Conservation (phyloP, 179 eudicot species). For the Spinacia oleracea region DNA sequence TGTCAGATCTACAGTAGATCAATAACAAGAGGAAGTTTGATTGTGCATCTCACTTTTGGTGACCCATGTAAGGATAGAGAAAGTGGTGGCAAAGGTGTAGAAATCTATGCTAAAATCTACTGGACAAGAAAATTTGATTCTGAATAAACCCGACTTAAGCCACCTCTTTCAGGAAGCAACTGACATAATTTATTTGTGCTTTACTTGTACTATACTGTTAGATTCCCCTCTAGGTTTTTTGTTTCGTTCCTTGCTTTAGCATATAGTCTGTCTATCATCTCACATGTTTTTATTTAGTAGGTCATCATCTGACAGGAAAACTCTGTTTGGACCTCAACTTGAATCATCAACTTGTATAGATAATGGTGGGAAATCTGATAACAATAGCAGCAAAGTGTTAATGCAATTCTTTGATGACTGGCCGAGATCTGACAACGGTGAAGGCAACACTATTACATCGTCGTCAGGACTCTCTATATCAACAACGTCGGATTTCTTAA, state of each 20-base stretch:
- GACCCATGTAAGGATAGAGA: neutral
- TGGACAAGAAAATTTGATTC: constrained; percentile 33
- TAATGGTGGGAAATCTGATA: constrained; percentile 33
- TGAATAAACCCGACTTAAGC: constrained; percentile 23
- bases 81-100: constrained; percentile 19
- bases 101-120: constrained; percentile 21
- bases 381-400: constrained; percentile 35
- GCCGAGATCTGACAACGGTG: constrained; percentile 43
- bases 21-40: constrained; percentile 8
- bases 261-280: constrained; percentile 4
- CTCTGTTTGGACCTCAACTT: constrained; percentile 34
- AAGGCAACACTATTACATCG: constrained; percentile 22
- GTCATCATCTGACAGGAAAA: constrained; percentile 37
- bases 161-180: constrained; percentile 26
- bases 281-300: constrained; percentile 31
- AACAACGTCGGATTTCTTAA: constrained; percentile 59
- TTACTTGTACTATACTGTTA: constrained; percentile 27
- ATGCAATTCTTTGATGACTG: constrained; percentile 74
- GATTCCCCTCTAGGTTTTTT: constrained; percentile 16
- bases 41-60: constrained; percentile 17
- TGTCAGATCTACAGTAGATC: constrained; percentile 4
- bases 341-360: constrained; percentile 26
- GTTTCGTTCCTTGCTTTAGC: constrained; percentile 32
- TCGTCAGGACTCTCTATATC: constrained; percentile 60
- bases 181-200: constrained; percentile 33